phyloP scores from a whole-genome alignment of 2,329 filamentous ascomycete species.

The Penicillium sp. region DNA sequence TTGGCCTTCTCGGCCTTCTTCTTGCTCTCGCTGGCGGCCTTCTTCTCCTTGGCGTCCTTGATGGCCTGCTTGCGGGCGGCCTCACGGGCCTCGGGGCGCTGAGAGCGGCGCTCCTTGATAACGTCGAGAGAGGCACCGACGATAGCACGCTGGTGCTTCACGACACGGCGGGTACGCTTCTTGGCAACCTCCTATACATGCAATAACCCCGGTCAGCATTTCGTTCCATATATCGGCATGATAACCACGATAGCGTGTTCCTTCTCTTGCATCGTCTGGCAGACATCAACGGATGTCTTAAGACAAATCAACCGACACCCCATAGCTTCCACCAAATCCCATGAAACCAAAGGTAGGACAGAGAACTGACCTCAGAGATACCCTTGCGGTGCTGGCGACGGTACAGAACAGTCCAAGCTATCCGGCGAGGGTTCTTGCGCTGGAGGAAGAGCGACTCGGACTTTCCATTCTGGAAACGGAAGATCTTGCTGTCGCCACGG shows the following conservation, averaged over 20 bases:
- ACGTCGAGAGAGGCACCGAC: constrained; percentile 98
- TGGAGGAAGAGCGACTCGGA: constrained; percentile 99
- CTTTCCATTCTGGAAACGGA: constrained; percentile 99
- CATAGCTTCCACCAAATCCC: constrained; percentile 5
- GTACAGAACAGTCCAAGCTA: constrained; percentile 97
- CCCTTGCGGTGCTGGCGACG: constrained; percentile 99
- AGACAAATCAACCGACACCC: constrained; percentile 3
- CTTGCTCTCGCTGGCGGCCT: constrained; percentile 72
- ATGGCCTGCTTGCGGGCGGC: constrained; percentile 86
- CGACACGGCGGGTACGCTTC: constrained; percentile 96
- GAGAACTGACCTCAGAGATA: constrained; percentile 91
- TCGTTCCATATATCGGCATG: constrained; percentile 1
- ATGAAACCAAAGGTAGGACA: constrained; percentile 19
- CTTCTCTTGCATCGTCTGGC: constrained; percentile 14
- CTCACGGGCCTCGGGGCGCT: constrained; percentile 90
- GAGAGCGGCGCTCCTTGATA: constrained; percentile 96
- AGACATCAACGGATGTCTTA: background rate
- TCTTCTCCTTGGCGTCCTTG: constrained; percentile 99
- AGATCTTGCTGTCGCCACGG: constrained; percentile 99
- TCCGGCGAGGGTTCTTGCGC: constrained; percentile 99
- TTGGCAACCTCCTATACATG: constrained; percentile 89
- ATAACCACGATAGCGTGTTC: constrained; percentile 6
- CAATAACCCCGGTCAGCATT: constrained; percentile 28
- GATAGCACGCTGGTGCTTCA: constrained; percentile 98
- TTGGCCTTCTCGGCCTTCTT: constrained; percentile 99